These are phyloP conservation scores for Cercospora zeina DNA, from an alignment of 2,329 filamentous ascomycete genomes.

Conservation along the genomic window DNA sequence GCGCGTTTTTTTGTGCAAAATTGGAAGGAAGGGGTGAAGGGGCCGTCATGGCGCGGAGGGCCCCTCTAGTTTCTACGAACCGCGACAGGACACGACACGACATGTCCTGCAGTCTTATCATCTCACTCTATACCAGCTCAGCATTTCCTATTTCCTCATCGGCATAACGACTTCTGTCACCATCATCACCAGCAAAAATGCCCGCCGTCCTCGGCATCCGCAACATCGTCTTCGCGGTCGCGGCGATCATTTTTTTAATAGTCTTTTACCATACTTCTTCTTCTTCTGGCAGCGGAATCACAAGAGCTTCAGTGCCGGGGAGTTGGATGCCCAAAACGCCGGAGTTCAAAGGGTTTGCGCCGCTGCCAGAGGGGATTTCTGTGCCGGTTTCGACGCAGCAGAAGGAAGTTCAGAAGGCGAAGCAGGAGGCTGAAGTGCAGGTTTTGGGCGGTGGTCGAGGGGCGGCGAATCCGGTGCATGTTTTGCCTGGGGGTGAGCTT, in stretches of 20 bases:
- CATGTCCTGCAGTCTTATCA: no score
- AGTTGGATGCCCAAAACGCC: slow-evolving; percentile 4
- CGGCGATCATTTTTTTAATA: slow-evolving; percentile 3
- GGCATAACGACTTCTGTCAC: no score
- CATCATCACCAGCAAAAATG: neutral
- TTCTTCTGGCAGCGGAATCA: slow-evolving; percentile 4
- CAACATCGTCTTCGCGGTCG: slow-evolving; percentile 7
- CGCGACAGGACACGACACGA: no score
- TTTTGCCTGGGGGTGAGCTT: slow-evolving; percentile 8
- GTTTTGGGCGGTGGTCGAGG: neutral
- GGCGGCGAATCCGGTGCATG: slow-evolving; percentile 8
- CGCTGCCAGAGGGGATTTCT: slow-evolving; percentile 9
- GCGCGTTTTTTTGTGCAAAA: neutral
- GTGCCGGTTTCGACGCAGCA: neutral
- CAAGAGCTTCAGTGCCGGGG: neutral
- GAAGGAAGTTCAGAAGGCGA: slow-evolving; percentile 3
- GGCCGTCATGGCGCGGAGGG: no score
- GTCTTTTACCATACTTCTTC: slow-evolving; percentile 3
- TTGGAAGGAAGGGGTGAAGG: neutral
- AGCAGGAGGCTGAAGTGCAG: neutral
- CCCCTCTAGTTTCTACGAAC: no score
- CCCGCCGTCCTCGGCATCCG: slow-evolving; percentile 3
- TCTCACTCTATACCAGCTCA: no score
- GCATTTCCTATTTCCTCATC: no score
- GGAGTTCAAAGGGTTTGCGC: slow-evolving; percentile 14